Conservation (phyloP, 2,329 filamentous ascomycete genomes). For the Beauveria sp. region DNA sequence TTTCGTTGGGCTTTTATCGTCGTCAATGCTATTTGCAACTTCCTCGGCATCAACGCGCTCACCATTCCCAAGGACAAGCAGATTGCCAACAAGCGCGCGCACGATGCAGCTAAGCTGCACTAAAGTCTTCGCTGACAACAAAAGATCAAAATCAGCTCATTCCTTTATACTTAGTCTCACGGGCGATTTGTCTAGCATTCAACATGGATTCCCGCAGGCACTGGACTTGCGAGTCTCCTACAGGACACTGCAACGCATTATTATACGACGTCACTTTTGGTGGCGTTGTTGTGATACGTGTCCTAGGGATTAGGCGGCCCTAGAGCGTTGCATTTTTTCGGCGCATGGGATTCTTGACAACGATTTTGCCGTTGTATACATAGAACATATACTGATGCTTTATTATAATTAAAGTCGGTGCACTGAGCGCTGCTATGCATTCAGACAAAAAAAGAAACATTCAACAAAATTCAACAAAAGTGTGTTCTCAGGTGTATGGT, state of each 20-base stretch:
- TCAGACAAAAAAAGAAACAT: not conserved
- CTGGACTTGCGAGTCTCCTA: not conserved
- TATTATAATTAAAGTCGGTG: slow-evolving; percentile 6
- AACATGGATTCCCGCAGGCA: slow-evolving; percentile 1
- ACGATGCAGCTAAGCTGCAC: slow-evolving; percentile 28
- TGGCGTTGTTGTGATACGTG: not conserved
- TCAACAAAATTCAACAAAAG: not conserved
- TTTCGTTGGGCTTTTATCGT: slow-evolving; percentile 89
- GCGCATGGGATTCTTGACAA: slow-evolving; percentile 9
- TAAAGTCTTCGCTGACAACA: slow-evolving; percentile 12
- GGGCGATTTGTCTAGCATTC: slow-evolving; percentile 1
- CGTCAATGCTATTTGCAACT: slow-evolving; percentile 84
- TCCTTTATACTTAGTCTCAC: not conserved
- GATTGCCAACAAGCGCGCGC: slow-evolving; percentile 42
- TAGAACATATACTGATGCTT: slow-evolving; percentile 7
- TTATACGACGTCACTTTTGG: not conserved
- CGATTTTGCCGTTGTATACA: slow-evolving; percentile 10
- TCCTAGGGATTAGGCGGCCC: not conserved
- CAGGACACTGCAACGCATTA: not conserved
- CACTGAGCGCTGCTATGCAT: not conserved
- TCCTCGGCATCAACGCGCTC: slow-evolving; percentile 87
- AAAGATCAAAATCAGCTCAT: not conserved
- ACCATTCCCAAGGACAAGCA: slow-evolving; percentile 67
- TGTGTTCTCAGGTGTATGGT: not conserved
- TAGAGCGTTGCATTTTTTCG: slow-evolving; percentile 11